Evolutionary conservation across 2,329 filamentous ascomycete genomes (phyloP).

Genomic region (Plectosphaerella cucumerina): DNA sequence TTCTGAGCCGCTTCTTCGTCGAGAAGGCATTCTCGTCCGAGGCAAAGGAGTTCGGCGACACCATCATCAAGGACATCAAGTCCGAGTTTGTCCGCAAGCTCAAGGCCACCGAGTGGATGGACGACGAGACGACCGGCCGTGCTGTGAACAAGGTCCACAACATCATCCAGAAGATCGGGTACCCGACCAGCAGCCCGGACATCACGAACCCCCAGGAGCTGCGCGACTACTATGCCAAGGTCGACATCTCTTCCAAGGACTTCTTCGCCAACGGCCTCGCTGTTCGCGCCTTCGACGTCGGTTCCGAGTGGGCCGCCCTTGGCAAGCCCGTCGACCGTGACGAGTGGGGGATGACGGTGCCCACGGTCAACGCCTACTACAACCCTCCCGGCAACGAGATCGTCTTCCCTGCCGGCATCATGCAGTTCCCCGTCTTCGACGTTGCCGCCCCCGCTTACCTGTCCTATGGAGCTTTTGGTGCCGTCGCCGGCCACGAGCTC

Average conservation of each 20-base stretch:
- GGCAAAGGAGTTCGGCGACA: constrained; percentile 62
- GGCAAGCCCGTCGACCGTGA: constrained; percentile 57
- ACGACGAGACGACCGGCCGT: constrained; percentile 51
- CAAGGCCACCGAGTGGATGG: constrained; percentile 59
- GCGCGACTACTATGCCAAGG: constrained; percentile 49
- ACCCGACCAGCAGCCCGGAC: constrained; percentile 58
- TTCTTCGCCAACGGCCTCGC: constrained; percentile 57
- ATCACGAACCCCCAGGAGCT: constrained; percentile 54
- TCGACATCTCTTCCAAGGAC: constrained; percentile 43
- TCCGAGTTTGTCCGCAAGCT: constrained; percentile 59
- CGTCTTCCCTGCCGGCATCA: constrained; percentile 64
- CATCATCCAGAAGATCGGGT: constrained; percentile 66
- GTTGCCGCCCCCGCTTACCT: constrained; percentile 59
- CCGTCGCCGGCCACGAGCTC: constrained; percentile 64
- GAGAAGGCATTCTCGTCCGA: constrained; percentile 63
- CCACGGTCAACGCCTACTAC: constrained; percentile 65
- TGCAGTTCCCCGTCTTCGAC: constrained; percentile 65
- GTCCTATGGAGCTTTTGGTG: constrained; percentile 65
- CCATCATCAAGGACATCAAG: constrained; percentile 69
- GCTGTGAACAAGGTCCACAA: constrained; percentile 63
- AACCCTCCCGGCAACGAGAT: constrained; percentile 63
- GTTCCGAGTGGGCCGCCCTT: constrained; percentile 51
- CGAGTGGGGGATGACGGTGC: constrained; percentile 56
- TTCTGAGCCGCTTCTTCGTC: constrained; percentile 67
- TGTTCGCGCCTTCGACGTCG: constrained; percentile 41